Base-by-base conservation (phyloP, 495 filamentous ascomycete genomes). In the Beverwykella pulmonaria region DNA sequence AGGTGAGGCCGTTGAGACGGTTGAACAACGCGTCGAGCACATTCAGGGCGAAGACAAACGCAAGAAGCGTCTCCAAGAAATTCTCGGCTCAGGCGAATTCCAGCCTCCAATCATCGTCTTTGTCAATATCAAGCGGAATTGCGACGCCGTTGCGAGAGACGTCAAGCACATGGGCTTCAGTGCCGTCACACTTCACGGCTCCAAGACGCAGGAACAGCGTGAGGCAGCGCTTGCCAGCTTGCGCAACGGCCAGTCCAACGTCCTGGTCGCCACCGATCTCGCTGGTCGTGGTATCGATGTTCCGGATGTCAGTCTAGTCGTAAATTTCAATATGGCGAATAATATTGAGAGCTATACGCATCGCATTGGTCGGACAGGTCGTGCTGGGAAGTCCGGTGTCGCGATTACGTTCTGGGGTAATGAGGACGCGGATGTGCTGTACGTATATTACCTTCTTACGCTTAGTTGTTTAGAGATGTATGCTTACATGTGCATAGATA, bases 81-180 rank as follows among this genome's bases (percentile, higher is more conserved):
- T 99, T 53, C 88, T 99, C 50, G 83, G 82, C 29, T 92, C 90
- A 0, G 82, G 89, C 70, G 91, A 97, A 65, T 98, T 96, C 80
- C 82, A 84, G 3, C 88, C 95, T 0, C 94, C 94, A 22, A 93
- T 99, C 77, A 98, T 99, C 74, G 94, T 98, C 56, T 99, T 99
- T 74, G 94, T 99, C 83, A 99, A 99, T 77, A 97, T 98, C 88
- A 99, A 98, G 77, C 91, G 93, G 65, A 98, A 98, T 80, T 97
- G 92, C 81, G 94, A 99, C 76, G 92, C 93, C 58, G 88, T 99
- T 30, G 94, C 94, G 0, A 84, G 91, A 62, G 93, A 98, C 74
- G 94, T 99, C 83, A 96, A 96, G 74, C 87, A 92, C 58, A 92
- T 93, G 85, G 95, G 95, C 69, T 93, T 91, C 79, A 91, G 87